A percentile compares a stretch with the other conserved stretches of the same genome.
These are phyloP conservation scores for Candida tetrigidarum DNA, from an alignment of 1,139 yeast genomes.

Conservation along the genomic window DNA sequence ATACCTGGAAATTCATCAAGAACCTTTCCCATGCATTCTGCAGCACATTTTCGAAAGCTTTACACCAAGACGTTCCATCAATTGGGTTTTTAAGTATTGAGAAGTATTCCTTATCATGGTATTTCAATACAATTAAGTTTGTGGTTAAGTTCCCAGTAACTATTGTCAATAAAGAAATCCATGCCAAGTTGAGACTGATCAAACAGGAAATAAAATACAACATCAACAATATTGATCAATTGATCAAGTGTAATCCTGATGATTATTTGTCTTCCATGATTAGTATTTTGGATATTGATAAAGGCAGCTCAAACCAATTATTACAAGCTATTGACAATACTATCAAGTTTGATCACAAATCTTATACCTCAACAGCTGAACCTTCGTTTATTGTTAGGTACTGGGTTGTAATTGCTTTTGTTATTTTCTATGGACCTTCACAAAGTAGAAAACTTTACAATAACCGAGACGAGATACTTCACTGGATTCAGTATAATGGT, in stretches of 20 bases:
- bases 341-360: conserved; percentile 14
- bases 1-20: conserved; percentile 12
- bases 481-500: conserved; percentile 62
- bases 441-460: conserved; percentile 46
- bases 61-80: conserved; percentile 17
- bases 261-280: conserved; percentile 15
- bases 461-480: conserved; percentile 53
- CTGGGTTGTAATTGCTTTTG: conserved; percentile 63
- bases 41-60: conserved; percentile 10
- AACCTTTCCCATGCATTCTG: conserved; percentile 10
- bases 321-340: conserved; percentile 13
- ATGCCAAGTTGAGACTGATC: conserved; percentile 23
- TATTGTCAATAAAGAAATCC: conserved; percentile 27
- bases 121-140: conserved; percentile 11
- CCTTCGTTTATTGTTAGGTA: conserved; percentile 60
- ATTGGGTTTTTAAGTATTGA: conserved; percentile 15
- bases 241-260: conserved; percentile 23
- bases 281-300: conserved; percentile 17
- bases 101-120: conserved; percentile 10
- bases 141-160: conserved; percentile 23
- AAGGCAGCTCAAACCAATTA: conserved; percentile 15
- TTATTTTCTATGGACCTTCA: conserved; percentile 58
- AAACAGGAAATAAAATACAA: conserved; percentile 23
- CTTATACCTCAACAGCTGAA: conserved; percentile 25
- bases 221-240: conserved; percentile 27